Evolutionary conservation across 305 asterid genomes (phyloP).

Genomic region (Fraxinus paxiana): DNA sequence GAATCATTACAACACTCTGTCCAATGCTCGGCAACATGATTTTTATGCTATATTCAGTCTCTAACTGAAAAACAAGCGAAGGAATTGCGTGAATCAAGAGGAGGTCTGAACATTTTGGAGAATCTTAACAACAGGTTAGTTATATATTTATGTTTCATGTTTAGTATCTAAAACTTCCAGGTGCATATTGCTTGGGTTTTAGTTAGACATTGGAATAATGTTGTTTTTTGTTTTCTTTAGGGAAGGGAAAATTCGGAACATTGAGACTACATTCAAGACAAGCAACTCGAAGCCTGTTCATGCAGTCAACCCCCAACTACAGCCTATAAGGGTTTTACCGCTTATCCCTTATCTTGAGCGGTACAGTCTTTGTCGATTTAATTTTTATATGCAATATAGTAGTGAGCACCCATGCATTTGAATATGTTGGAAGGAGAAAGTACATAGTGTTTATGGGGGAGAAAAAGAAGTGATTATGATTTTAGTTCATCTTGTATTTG

Average conservation of each 20-base stretch:
- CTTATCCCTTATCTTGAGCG: too few relatives aligned
- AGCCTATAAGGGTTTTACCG: constrained; percentile 25
- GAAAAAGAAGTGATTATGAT: not conserved
- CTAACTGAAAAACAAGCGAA: constrained; percentile 91
- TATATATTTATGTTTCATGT: constrained; percentile 3
- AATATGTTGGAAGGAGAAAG: not conserved
- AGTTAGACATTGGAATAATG: not conserved
- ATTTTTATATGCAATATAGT: constrained; percentile 12
- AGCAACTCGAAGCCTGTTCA: constrained; percentile 77
- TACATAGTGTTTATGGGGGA: not conserved
- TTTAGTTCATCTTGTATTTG: not conserved
- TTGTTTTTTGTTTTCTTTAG: constrained; percentile 39
- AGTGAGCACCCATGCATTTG: not conserved
- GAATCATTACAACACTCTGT: not conserved
- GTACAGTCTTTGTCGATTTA: constrained; percentile 15
- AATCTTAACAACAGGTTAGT: constrained; percentile 77
- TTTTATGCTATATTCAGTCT: constrained; percentile 53
- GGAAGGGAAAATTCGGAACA: constrained; percentile 71
- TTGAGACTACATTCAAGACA: constrained; percentile 75
- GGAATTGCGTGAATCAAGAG: constrained; percentile 74
- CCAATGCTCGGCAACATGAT: constrained; percentile 12
- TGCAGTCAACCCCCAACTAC: constrained; percentile 57
- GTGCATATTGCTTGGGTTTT: constrained; percentile 10
- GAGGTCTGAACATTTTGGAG: constrained; percentile 68
- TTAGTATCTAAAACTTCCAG: constrained; percentile 5